Evolutionary conservation across 805 yeast genomes (phyloP).

Genomic region (Barnettozyma botsteinii): DNA sequence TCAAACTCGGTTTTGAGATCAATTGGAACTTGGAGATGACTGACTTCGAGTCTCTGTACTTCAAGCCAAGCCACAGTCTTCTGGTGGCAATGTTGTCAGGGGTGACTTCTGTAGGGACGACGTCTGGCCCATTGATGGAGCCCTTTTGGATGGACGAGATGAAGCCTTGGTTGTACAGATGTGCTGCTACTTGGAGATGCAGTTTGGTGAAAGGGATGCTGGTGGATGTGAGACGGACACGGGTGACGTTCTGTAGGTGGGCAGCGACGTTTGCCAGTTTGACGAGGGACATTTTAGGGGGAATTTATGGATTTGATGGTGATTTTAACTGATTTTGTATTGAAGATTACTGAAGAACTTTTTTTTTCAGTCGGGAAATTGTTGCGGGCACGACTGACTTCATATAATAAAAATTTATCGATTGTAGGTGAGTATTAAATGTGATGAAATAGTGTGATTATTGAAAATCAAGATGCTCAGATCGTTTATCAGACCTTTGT

Average conservation of each 20-base stretch:
- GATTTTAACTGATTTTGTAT: background rate
- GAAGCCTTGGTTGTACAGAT: constrained; percentile 87
- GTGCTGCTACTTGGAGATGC: constrained; percentile 78
- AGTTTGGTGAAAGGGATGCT: constrained; percentile 77
- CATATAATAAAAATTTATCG: background rate
- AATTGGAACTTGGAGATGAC: constrained; percentile 67
- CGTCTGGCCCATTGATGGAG: constrained; percentile 78
- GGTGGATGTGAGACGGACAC: constrained; percentile 68
- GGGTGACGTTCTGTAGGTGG: constrained; percentile 82
- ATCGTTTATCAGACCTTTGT: constrained; percentile 1
- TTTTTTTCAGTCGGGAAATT: too few relatives aligned
- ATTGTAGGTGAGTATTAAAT: too few relatives aligned
- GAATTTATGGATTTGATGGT: background rate
- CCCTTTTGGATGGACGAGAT: constrained; percentile 82
- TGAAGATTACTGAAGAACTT: background rate
- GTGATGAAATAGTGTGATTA: too few relatives aligned
- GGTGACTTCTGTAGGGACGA: constrained; percentile 66
- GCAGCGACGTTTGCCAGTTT: constrained; percentile 80
- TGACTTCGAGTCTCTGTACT: constrained; percentile 67
- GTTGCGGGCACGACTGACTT: too few relatives aligned
- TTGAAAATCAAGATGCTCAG: constrained; percentile 1
- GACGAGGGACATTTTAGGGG: constrained; percentile 68
- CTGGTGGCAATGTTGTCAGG: constrained; percentile 83
- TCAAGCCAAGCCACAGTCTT: constrained; percentile 86
- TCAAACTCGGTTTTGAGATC: constrained; percentile 80